These are phyloP conservation scores for Solanum piurae DNA, from an alignment of 257 asterid genomes.

Conservation along the genomic window DNA sequence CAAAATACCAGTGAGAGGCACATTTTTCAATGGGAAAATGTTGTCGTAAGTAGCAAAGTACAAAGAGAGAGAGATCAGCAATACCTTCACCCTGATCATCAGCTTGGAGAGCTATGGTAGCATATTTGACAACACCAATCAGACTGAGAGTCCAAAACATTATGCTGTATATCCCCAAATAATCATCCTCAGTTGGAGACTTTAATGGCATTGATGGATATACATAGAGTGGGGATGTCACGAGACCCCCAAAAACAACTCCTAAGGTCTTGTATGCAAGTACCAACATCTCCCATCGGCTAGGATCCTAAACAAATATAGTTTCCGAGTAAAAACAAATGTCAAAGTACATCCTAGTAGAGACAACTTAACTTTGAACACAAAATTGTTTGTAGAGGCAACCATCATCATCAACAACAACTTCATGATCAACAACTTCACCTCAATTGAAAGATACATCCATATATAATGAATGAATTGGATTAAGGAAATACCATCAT, in stretches of 20 bases:
- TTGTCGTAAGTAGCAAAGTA: background rate
- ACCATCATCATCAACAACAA: background rate
- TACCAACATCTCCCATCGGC: slow-evolving; percentile 11
- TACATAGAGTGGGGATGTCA: slow-evolving; percentile 41
- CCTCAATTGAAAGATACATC: background rate
- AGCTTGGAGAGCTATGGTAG: slow-evolving; percentile 30
- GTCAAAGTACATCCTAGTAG: background rate
- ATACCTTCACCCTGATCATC: slow-evolving; percentile 48
- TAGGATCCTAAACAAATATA: slow-evolving; percentile 5
- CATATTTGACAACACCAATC: slow-evolving; percentile 35
- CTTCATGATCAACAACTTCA: background rate
- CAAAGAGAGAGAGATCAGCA: background rate
- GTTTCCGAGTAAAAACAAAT: background rate
- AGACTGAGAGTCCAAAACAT: slow-evolving; percentile 41
- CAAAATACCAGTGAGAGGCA: too few species aligned
- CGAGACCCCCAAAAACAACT: slow-evolving; percentile 42
- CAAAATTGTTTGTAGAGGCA: background rate
- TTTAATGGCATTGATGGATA: slow-evolving; percentile 35
- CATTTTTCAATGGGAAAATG: background rate
- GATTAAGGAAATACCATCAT: background rate
- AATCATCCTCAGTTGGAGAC: slow-evolving; percentile 29
- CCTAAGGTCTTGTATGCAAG: slow-evolving; percentile 39
- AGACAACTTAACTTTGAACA: background rate
- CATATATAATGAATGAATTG: background rate
- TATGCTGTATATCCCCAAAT: slow-evolving; percentile 32